These are phyloP conservation scores for Blastobotrys proliferans DNA, from an alignment of 1,139 yeast species.

Conservation along the genomic window DNA sequence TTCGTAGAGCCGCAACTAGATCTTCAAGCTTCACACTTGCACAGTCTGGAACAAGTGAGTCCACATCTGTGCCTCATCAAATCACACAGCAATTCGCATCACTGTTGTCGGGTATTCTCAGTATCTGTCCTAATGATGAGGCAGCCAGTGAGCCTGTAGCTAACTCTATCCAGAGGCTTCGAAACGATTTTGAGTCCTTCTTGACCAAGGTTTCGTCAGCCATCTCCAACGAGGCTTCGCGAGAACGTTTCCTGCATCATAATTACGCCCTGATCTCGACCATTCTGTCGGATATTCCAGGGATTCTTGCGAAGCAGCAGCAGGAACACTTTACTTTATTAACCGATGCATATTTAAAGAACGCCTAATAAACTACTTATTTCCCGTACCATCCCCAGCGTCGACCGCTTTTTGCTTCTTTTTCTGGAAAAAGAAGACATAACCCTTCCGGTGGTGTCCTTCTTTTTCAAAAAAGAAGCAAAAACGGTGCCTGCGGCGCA, in stretches of 20 bases:
- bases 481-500: too few species aligned
- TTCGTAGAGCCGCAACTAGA: conserved; percentile 43
- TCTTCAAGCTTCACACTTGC: conserved; percentile 27
- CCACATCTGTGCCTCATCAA: conserved; percentile 51
- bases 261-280: conserved; percentile 52
- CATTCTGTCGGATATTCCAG: conserved; percentile 41
- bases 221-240: conserved; percentile 44
- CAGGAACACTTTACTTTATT: conserved; percentile 57
- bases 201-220: conserved; percentile 56
- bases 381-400: too few species aligned
- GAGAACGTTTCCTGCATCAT: conserved; percentile 70
- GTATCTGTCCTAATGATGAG: conserved; percentile 40
- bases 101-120: conserved; percentile 66
- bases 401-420: too few species aligned
- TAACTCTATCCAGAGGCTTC: conserved; percentile 60
- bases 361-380: neutral
- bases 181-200: conserved; percentile 75
- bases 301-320: conserved; percentile 53
- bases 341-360: conserved; percentile 50
- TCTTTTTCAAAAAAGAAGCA: neutral
- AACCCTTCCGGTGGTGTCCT: neutral
- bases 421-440: too few species aligned
- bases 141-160: conserved; percentile 61
- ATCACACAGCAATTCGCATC: conserved; percentile 80
- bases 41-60: conserved; percentile 26